Base-by-base conservation (phyloP, 2,329 filamentous ascomycete species). In the Ophiostoma fasciatum region DNA sequence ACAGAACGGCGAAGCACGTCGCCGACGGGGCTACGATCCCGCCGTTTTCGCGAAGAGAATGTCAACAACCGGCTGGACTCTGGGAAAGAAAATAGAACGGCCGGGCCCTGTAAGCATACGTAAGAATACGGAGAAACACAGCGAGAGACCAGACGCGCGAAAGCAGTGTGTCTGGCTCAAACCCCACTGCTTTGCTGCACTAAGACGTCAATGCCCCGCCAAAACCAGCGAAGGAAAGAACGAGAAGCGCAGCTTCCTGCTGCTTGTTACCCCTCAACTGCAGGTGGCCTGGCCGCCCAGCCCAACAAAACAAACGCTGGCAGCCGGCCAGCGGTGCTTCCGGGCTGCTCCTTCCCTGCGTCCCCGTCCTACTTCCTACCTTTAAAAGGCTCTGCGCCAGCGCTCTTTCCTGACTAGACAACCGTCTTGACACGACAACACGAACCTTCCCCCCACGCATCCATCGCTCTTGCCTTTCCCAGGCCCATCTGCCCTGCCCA, bases 141-240 rank as follows among this genome's bases (percentile, higher is more conserved):
- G 21, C 13, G 20, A 14, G 19, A 28, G 21, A 35, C 28, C 14
- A 11, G 5, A 17, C 22, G 33, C 23, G 11, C 22, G 22, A 26
- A 17, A 21, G 19, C 22, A 15, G 17, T 22, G 31, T 33, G 7
- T 26, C 19, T 7, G 26, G 31, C 27, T 15, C 37, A 12, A 28
- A 37, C 38, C 38, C 38, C 38, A 40, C 38, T 33, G 17, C 14
- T n/a, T n/a, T n/a, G 30, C 20, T 30, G 38, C 34, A 34, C 34
- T 34, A 40, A 36, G 33, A 39, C 37, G 29, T 31, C 38, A 40
- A 33, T 40, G 38, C 38, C 38, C 38, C 34, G 31, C 38, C 34
- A 34, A 34, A 31, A 36, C 12, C 5, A 20, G 20, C 19, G 14
- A 38, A 29, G 23, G 33, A 26, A 26, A 21, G 18, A 35, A 23